Percentiles rank a stretch among this genome's conserved stretches.
Conservation (phyloP, 768 basidiomycete genomes). For the Collybia mongolica region DNA sequence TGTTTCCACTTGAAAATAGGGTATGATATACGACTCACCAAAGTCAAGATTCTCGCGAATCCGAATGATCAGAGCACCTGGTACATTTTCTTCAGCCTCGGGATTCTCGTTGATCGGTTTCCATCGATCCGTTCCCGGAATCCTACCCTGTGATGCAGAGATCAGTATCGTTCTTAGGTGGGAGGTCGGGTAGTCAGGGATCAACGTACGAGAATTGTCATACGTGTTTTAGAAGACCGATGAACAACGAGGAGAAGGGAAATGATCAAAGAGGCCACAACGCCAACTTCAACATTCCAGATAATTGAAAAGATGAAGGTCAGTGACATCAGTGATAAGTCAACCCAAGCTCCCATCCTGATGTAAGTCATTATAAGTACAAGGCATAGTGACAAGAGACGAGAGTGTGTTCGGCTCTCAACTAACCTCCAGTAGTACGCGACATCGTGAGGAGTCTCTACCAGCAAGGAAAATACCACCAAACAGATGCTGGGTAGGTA, state of each 20-base stretch:
- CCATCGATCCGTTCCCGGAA: constrained; percentile 89
- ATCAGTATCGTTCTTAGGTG: background rate
- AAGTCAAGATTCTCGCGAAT: constrained; percentile 92
- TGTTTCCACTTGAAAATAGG: background rate
- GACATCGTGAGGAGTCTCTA: constrained; percentile 86
- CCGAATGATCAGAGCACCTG: constrained; percentile 83
- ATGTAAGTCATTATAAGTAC: background rate
- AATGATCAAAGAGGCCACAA: constrained; percentile 84
- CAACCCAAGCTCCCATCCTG: constrained; percentile 92
- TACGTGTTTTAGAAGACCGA: constrained; percentile 83
- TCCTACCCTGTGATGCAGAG: constrained; percentile 56
- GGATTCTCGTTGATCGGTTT: constrained; percentile 87
- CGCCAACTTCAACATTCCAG: constrained; percentile 91
- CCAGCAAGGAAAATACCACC: constrained; percentile 81
- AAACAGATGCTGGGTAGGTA: constrained; percentile 62
- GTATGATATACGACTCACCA: constrained; percentile 42
- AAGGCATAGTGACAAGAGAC: background rate
- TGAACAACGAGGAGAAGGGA: constrained; percentile 88
- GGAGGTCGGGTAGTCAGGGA: background rate
- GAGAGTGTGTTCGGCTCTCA: background rate
- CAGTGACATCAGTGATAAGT: constrained; percentile 80
- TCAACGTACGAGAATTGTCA: constrained; percentile 66
- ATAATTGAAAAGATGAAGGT: constrained; percentile 88
- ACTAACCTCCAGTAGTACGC: constrained; percentile 79
- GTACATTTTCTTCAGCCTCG: constrained; percentile 75